phyloP scores from a whole-genome alignment of 495 filamentous ascomycete genomes.

The Penicillium pancosmium region DNA sequence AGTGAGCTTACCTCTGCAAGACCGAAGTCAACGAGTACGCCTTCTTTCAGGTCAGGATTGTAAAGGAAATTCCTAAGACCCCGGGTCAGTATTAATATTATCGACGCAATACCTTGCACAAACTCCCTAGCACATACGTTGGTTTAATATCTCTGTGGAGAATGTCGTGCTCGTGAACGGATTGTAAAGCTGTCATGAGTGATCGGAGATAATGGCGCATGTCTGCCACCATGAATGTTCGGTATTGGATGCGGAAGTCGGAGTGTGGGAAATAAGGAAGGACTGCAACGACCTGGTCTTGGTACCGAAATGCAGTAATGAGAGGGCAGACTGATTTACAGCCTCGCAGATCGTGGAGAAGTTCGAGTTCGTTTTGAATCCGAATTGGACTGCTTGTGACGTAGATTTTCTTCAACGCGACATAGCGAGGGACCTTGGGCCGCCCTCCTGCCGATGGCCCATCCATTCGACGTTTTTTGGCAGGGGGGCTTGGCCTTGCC shows the following conservation, averaged over 20 bases:
- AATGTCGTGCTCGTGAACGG: constrained; percentile 81
- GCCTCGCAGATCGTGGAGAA: constrained; percentile 86
- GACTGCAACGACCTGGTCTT: constrained; percentile 93
- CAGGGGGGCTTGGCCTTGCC: constrained; percentile 61
- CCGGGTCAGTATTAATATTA: background rate
- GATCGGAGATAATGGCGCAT: constrained; percentile 88
- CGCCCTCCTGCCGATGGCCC: constrained; percentile 32
- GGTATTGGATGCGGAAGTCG: constrained; percentile 95
- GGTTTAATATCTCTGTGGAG: constrained; percentile 98
- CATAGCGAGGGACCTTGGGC: constrained; percentile 65
- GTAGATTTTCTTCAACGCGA: constrained; percentile 99
- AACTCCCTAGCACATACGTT: constrained; percentile 53
- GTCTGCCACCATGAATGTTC: constrained; percentile 79
- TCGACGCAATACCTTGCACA: background rate
- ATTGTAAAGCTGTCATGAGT: constrained; percentile 79
- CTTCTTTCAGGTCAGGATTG: constrained; percentile 75
- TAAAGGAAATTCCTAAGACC: constrained; percentile 82
- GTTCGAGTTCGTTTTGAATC: constrained; percentile 95
- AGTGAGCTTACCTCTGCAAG: constrained; percentile 68
- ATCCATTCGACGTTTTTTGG: constrained; percentile 49
- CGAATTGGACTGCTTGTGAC: constrained; percentile 91
- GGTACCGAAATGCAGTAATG: constrained; percentile 91
- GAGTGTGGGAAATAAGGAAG: constrained; percentile 94
- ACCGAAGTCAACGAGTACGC: constrained; percentile 95
- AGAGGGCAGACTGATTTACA: constrained; percentile 87